Conservation (phyloP, 2,329 filamentous ascomycete species). For the Hypoxylon sp. region DNA sequence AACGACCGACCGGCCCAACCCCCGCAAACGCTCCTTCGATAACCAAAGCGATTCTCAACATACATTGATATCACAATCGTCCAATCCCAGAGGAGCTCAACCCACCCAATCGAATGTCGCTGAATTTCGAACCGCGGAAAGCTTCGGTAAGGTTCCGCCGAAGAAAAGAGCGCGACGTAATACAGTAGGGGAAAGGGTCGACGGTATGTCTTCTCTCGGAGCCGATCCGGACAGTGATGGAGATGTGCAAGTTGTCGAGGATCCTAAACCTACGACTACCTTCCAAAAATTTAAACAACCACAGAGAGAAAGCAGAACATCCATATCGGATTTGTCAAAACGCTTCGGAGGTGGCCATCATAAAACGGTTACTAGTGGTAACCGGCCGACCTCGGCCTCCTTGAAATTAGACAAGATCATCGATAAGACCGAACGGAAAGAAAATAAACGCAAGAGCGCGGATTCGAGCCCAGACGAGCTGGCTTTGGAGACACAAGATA, state of each 20-base stretch:
- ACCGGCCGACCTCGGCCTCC: background rate
- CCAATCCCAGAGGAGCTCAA: conserved; percentile 26
- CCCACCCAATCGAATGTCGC: conserved; percentile 9
- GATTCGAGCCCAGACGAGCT: conserved; percentile 47
- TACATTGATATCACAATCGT: conserved; percentile 34
- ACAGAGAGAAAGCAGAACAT: background rate
- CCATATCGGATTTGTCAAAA: background rate
- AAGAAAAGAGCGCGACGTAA: conserved; percentile 20
- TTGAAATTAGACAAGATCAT: conserved; percentile 27
- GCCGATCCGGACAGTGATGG: conserved; percentile 31
- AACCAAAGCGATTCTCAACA: conserved; percentile 42
- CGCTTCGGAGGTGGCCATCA: conserved; percentile 2
- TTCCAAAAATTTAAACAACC: conserved; percentile 1
- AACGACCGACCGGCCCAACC: background rate
- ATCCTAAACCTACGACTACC: background rate
- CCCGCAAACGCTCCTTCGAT: conserved; percentile 44
- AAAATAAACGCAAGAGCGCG: conserved; percentile 1
- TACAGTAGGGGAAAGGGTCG: background rate
- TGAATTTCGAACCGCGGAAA: conserved; percentile 34
- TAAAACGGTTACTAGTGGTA: background rate
- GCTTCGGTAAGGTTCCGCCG: background rate
- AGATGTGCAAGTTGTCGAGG: conserved; percentile 29
- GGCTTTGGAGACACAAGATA: conserved; percentile 36
- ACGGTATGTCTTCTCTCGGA: background rate
- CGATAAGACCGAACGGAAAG: conserved; percentile 29